A percentile compares a stretch with the other conserved stretches of the same genome.
phyloP scores from a whole-genome alignment of 2,329 filamentous ascomycete genomes.

The Tympanopsis confertula region DNA sequence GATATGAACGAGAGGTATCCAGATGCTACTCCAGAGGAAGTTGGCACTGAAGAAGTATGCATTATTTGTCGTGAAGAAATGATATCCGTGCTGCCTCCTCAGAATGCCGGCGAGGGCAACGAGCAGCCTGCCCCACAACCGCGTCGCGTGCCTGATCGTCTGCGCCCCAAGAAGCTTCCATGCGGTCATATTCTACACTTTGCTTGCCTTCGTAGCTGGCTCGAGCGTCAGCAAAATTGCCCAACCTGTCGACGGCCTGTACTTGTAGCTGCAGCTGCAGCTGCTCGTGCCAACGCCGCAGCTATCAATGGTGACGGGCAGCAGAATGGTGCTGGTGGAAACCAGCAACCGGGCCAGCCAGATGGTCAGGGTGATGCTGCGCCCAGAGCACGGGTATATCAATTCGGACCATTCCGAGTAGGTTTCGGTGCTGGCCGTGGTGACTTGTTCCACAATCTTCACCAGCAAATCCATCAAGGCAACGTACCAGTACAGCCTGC shows the following conservation, averaged over 20 bases:
- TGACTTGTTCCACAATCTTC: neutral
- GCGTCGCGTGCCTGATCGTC: conserved; percentile 42
- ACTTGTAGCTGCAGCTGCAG: conserved; percentile 30
- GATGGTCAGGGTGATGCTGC: neutral
- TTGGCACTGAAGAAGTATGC: conserved; percentile 79
- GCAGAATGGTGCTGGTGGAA: conserved; percentile 17
- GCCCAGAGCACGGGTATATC: neutral
- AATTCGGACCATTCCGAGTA: conserved; percentile 1
- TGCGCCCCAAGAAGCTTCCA: conserved; percentile 86
- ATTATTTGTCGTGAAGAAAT: conserved; percentile 98
- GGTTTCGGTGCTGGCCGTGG: neutral
- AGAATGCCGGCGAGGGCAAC: conserved; percentile 46
- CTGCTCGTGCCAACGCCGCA: conserved; percentile 16
- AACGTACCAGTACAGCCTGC: conserved; percentile 13
- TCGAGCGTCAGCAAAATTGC: conserved; percentile 93
- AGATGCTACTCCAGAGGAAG: conserved; percentile 79
- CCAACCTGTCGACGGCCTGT: conserved; percentile 86
- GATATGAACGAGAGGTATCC: conserved; percentile 84
- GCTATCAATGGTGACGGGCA: conserved; percentile 13
- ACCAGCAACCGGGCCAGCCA: conserved; percentile 10
- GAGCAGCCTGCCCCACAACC: neutral
- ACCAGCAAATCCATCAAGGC: conserved; percentile 1
- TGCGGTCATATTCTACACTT: conserved; percentile 94
- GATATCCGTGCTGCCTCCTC: conserved; percentile 60
- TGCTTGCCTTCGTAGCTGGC: conserved; percentile 88